Evolutionary conservation across 306 rosid species (phyloP).

Genomic region (Quercus variabilis): DNA sequence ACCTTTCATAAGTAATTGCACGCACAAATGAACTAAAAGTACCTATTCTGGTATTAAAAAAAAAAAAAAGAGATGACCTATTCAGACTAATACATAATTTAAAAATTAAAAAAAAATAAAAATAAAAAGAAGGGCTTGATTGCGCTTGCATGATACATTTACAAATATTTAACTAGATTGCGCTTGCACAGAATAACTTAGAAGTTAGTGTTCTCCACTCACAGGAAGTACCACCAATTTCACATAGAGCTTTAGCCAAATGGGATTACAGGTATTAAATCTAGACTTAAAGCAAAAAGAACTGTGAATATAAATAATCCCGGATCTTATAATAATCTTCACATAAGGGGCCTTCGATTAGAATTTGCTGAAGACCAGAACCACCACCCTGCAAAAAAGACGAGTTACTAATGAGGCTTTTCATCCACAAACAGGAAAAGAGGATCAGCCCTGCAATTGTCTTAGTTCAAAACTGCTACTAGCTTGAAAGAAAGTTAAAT

Average conservation of each 20-base stretch:
- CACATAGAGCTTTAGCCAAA: not conserved
- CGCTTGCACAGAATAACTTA: not conserved
- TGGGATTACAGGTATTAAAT: constrained; percentile 3
- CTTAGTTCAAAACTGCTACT: not conserved
- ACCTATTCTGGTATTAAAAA: too few relatives aligned
- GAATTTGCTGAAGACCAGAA: constrained; percentile 83
- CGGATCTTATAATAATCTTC: constrained; percentile 87
- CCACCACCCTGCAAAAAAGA: constrained; percentile 65
- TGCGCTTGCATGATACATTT: not conserved
- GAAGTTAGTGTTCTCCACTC: not conserved
- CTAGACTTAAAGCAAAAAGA: constrained; percentile 63
- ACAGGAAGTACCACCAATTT: not conserved
- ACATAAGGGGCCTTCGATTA: constrained; percentile 87
- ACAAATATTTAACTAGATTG: not conserved
- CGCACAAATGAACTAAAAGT: too few relatives aligned
- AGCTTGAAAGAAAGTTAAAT: not conserved
- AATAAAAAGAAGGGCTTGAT: too few relatives aligned
- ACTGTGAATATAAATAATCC: constrained; percentile 74
- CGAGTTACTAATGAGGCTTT: constrained; percentile 11
- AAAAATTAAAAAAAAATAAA: too few relatives aligned
- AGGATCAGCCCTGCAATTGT: not conserved
- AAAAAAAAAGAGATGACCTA: too few relatives aligned
- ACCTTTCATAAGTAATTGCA: too few relatives aligned
- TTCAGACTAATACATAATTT: too few relatives aligned
- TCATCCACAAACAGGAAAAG: not conserved